Conservation (phyloP, 2,329 filamentous ascomycete species). For the Alternaria sp. region DNA sequence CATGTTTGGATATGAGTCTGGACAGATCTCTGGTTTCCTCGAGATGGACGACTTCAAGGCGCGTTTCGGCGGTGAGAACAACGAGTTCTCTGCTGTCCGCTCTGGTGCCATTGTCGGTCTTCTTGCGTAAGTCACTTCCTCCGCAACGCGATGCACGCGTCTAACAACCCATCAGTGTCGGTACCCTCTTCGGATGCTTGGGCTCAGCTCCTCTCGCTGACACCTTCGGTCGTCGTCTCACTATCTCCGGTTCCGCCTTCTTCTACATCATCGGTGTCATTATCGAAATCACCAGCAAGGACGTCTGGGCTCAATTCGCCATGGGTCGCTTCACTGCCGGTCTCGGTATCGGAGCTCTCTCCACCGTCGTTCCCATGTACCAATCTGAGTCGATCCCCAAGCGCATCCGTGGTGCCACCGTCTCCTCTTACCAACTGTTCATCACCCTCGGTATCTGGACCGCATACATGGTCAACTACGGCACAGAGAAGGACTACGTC, state of each 20-base stretch:
- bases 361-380: conserved; percentile 66
- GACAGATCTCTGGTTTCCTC: conserved; percentile 36
- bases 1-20: conserved; percentile 39
- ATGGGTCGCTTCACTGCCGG: conserved; percentile 68
- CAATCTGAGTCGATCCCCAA: conserved; percentile 71
- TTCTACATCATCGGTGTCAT: conserved; percentile 70
- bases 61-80: conserved; percentile 43
- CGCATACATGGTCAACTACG: conserved; percentile 63
- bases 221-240: conserved; percentile 64
- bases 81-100: conserved; percentile 41
- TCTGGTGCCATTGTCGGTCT: conserved; percentile 47
- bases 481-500: conserved; percentile 59
- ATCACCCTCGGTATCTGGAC: conserved; percentile 71
- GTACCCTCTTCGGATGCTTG: conserved; percentile 76
- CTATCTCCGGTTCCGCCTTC: conserved; percentile 67
- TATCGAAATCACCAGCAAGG: conserved; percentile 67
- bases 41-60: conserved; percentile 44
- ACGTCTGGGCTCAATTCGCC: conserved; percentile 69
- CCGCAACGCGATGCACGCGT: neutral
- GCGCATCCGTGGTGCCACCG: conserved; percentile 67
- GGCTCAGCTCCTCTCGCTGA: conserved; percentile 65
- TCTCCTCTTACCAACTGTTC: conserved; percentile 70
- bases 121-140: conserved; percentile 32
- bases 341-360: conserved; percentile 69
- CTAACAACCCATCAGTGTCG: conserved; percentile 52